Base-by-base conservation (phyloP, 1,139 yeast genomes). In the Taphrina populina region DNA sequence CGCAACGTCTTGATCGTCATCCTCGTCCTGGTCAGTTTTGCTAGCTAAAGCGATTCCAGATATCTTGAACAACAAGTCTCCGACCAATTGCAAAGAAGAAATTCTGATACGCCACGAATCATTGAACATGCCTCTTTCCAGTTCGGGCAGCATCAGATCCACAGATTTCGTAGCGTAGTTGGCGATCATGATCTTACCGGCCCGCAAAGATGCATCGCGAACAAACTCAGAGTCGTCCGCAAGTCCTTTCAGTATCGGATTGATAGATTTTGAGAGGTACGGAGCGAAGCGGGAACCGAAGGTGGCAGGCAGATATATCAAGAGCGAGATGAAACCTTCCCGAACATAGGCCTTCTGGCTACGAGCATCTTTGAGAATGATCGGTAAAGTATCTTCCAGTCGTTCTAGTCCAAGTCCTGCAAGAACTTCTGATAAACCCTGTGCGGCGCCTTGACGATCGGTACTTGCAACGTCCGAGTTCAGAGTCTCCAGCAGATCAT, bases 401-500 rank as follows among this genome's bases (percentile, higher is more conserved):
- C 88, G 88, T 61, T 81, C 73, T 53, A 88, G 72, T 64, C 98
- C 98, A 59, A 94, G 77, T 61, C 98, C 98, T 65, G 88, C 82
- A 56, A 88, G 78, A 62, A 92, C 95, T 71, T 94, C 99, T 26
- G 96, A 82, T 60, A 92, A 77, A 0, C 96, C 98, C 73, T 94
- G 98, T 0, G 98, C 98, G 57, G 96, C 85, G 59, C 99, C 99
- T 62, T 92, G 78, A 64, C 96, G 81, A 67, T 94, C 97, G 60
- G 97, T 96, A 15, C 88, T 79, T 65, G 81, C 83, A n/a, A 76
- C 63, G 62, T 84, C 90, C 67, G 90, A 96, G 65, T 82, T 80
- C 62, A 94, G 77, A 1, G 94, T 84, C 55, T 74, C 80, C 60
- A 92, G 69, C 61, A 94, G 77, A 62, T 90, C 81, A 55, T 95